Base-by-base conservation (phyloP, 768 basidiomycete genomes). In the Saitozyma sp. region DNA sequence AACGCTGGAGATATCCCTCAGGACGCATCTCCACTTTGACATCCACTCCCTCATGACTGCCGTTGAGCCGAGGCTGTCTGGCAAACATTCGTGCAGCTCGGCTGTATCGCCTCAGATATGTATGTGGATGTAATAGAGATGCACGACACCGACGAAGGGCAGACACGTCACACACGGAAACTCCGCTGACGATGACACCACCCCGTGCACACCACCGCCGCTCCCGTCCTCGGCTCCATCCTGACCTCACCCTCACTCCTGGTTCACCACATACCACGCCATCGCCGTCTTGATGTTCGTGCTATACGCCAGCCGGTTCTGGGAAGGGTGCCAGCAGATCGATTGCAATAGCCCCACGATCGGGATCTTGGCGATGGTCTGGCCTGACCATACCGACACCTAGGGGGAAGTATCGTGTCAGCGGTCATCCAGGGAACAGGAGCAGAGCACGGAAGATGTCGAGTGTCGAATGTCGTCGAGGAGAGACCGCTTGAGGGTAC, bases 221-320 rank as follows among this genome's bases (percentile, higher is more conserved):
- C 29, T 29, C 29, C 29, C 29, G 29, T 29, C 29, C 29, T 29
- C 29, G 29, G 29, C 29, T 29, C 29, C 5, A 29, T 29, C 29
- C 29, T 29, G 29, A 5, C 29, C 29, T 29, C 45, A 46, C 45
- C n/a, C 11, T 46, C 13, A 63, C 51, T 74, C 73, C 56, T 71
- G 67, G 8, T 70, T 64, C 8, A 67, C 69, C 10, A 67, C 40
- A 64, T 69, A 62, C 74, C 74, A 75, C 16, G 66, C 54, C 11
- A 69, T 65, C 6, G 61, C 58, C n/a, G 61, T 63, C 51, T 73
- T 75, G 17, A 58, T 53, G 11, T 59, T 55, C 19, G 65, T 65
- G 41, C 69, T 69, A 38, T 67, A 75, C 10, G 69, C 69, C 45
- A 75, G 46, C 69, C 61, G 64, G 48, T 71, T 75, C 54, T 59